Base-by-base conservation (phyloP, 2,329 filamentous ascomycete species). In the Falciphora oryzae region DNA sequence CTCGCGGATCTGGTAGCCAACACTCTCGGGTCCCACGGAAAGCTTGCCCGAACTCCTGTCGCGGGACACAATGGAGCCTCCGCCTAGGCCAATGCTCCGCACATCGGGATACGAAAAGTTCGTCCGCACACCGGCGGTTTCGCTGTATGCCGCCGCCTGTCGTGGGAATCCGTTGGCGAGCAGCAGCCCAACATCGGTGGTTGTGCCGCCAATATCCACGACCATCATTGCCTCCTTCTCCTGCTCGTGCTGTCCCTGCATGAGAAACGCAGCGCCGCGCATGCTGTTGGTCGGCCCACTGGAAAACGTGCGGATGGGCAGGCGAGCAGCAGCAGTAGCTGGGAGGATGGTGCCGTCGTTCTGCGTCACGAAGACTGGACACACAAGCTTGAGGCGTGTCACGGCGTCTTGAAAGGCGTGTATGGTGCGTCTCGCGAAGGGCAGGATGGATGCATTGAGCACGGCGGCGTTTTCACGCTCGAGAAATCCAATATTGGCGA, bases 151-250 rank as follows among this genome's bases (percentile, higher is more conserved):
- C 6, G 86, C 83, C 63, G 85, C 82, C 71, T 88, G 84, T 32
- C 86, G 79, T 0, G 88, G 88, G 62, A 89, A 87, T 0, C 87
- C 87, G 61, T 83, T 88, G 0, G 82, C 78, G 8, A 86, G 78
- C 3, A 90, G 72, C 0, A 88, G 73, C 0, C 87, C 86, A 14
- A 88, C 84, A 67, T 89, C 87, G 0, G 85, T 84, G 0, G 87
- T 89, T 0, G 87, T 90, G 2, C 87, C 87, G 0, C 87, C 87
- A 64, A 90, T 84, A 69, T 90, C 87, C 1, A 89, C 83, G 0
- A 89, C 86, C 76, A 89, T 84, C 68, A 80, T 74, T 0, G 76
- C 74, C 64, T 80, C 75, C 2, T 73, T 67, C 28, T 70, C 65
- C 5, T 70, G 72, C 1, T 72, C 71, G 29, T 71, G 63, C 25